Base-by-base conservation (phyloP, 176 grass and related monocot genomes). In the Oryza glumipatula region DNA sequence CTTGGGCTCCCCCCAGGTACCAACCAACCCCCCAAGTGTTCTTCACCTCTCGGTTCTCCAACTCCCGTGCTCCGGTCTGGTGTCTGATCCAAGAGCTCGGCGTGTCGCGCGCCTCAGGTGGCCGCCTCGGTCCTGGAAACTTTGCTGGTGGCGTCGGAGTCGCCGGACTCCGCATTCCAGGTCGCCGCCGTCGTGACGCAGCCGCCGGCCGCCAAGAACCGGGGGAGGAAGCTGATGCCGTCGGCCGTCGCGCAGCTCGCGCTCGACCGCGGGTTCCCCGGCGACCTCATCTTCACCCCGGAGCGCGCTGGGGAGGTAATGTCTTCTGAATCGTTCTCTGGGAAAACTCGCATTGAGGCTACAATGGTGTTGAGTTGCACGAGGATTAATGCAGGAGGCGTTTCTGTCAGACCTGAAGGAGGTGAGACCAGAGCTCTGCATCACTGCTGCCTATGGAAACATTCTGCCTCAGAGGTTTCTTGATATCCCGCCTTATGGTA, bases 391-490 rank as follows among this genome's bases (percentile, higher is more conserved):
- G 91, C 88, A 95, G 93, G 93, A 82, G 71, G 36, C 78, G 16
- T 98, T 95, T 77, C 83, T 94, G 60, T 89, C 74, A 24, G 86
- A 92, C 68, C 80, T 98, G 77, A 95, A 90, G 85, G 83, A 68
- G 39, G 16, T 94, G 61, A 90, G 70, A 70, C 96, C 91, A 43
- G 89, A 95, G 61, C 91, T 98, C 83, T 98, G 93, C 89, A 54
- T 98, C 85, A 95, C 93, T 35, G 93, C 85, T 70, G 89, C 96
- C 77, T 98, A 95, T 73, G 96, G 96, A 70, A 95, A 98, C 83
- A 95, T 98, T 83, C 88, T 98, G 47, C 93, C 93, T 79, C 86
- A 90, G 38, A 95, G 78, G n/a, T 95, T 98, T 94, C 96, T 98
- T 78, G 89, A 98, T 52, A 98, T 95, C 72, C 93, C 93, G 83